Base-by-base conservation (phyloP, 805 yeast genomes). In the Ogataea naganishii region DNA sequence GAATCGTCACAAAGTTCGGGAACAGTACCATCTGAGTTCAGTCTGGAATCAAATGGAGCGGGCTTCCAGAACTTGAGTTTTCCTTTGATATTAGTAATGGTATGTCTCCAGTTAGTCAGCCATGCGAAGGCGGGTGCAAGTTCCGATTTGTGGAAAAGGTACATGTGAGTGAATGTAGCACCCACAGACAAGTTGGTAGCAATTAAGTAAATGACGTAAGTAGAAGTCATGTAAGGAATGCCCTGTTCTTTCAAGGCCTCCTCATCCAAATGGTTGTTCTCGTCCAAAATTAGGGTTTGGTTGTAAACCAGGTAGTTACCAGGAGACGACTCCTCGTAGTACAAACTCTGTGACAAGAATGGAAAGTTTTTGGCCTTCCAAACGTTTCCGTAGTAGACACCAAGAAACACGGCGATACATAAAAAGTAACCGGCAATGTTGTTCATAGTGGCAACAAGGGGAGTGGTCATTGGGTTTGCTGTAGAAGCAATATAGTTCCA, bases 51-150 rank as follows among this genome's bases (percentile, higher is more conserved):
- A 5, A 14, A 12, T 16, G 21, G 22, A 16, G 43, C 55, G 4
- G 63, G 65, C 27, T 64, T 51, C 47, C 67, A 69, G 17, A 61
- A 70, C 10, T 69, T 64, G 62, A 68, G 61, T 28, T 59, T 56
- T 36, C 56, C 53, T 45, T 61, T 63, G 15, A 64, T 50, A 42
- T 64, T 63, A 37, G 62, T 16, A 20, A 39, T 6, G 18, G 59
- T 3, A 13, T 27, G 16, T 25, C 37, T 37, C 23, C 38, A 39
- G 13, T 38, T 28, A 20, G 33, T 30, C 13, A 47, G 29, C 52
- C 53, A 49, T 14, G 24, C 22, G 30, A 49, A 41, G 14, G 53
- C 46, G 10, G 40, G 41, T 14, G 37, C 37, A 23, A 52, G 24
- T 27, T 45, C 46, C 13, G 44, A 40, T 32, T 39, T 31, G 43